Evolutionary conservation across 2,329 filamentous ascomycete species (phyloP), one percentile per base, ranked within the genome.

Genomic region (Xenosphaeropsis pyriputrescens): DNA sequence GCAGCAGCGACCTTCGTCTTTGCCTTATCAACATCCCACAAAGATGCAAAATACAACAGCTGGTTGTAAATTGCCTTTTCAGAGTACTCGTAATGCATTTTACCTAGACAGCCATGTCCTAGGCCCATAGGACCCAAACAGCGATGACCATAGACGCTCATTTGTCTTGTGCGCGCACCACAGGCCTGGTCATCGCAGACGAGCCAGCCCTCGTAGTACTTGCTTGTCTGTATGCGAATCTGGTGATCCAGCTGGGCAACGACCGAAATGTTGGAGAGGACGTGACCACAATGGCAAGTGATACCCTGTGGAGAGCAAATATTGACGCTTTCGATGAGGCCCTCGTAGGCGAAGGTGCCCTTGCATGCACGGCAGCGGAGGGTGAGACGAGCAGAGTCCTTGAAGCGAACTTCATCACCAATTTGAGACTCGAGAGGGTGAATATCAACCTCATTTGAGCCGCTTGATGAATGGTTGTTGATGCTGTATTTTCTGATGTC

Each of bases 21-120:
- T 12, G 81, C 81, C 60, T 84, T 85, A 44, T 96, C 88, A 3
- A 93, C 81, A 58, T 98, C 88, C 67, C 86, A 98, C 39, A 96
- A 61, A 35, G 71, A 71, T 19, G 81, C 72, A 55, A 88, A 82
- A 62, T 94, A 98, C 39, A 96, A 63, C 31, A 98, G 67, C 61
- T 98, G 91, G 57, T 93, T 96, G 63, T 95, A 96, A 41, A 96
- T 70, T 51, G 81, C 79, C 61, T 91, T 89, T 62, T 96, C 91
- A 1, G 72, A 69, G 52, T 84, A 80, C 61, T 93, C 86, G 56
- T 88, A 95, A 16, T 72, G 65, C 88, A 98, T 96, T 36, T 75
- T 75, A 15, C 91, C 91, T 4, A 78, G 64, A 56, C 91, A 98
- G 39, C 85, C 88, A 39, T 78, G 72, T 0, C 82, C 89, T 3